A percentile compares a stretch with the other conserved stretches of the same genome.
Conservation (phyloP, 176 grass and related monocot genomes). For the Phoenix dactylifera region DNA sequence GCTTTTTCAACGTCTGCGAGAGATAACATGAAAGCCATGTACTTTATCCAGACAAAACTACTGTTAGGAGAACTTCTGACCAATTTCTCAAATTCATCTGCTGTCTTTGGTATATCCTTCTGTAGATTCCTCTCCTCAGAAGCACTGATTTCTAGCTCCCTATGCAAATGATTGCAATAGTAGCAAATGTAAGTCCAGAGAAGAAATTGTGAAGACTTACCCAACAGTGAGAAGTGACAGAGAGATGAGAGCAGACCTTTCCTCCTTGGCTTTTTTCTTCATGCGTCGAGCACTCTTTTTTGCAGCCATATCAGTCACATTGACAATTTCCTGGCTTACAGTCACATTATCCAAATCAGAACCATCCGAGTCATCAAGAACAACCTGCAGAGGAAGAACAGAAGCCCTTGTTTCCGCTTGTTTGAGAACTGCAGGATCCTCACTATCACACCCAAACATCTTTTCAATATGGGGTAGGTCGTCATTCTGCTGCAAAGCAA, state of each 20-base stretch:
- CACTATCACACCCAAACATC: slow-evolving; percentile 20
- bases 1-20: slow-evolving; percentile 76
- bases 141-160: slow-evolving; percentile 87
- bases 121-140: slow-evolving; percentile 73
- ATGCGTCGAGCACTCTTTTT: slow-evolving; percentile 54
- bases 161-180: too few relatives aligned
- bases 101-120: slow-evolving; percentile 57
- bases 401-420: slow-evolving; percentile 32
- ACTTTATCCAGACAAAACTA: slow-evolving; percentile 94
- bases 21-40: slow-evolving; percentile 78
- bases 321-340: slow-evolving; percentile 19
- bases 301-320: slow-evolving; percentile 23
- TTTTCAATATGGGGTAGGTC: background rate
- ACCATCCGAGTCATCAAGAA: slow-evolving; percentile 56
- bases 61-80: slow-evolving; percentile 86
- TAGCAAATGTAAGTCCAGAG: background rate
- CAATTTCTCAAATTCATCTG: slow-evolving; percentile 93
- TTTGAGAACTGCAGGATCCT: slow-evolving; percentile 13
- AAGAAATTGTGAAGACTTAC: too few relatives aligned
- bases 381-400: slow-evolving; percentile 65
- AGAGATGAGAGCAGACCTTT: slow-evolving; percentile 36
- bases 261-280: slow-evolving; percentile 69
- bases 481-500: slow-evolving; percentile 5
- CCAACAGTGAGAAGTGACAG: slow-evolving; percentile 3
- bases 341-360: slow-evolving; percentile 57